These are phyloP conservation scores for Psilocybe tampanensis DNA, from an alignment of 768 basidiomycete species.

Conservation along the genomic window DNA sequence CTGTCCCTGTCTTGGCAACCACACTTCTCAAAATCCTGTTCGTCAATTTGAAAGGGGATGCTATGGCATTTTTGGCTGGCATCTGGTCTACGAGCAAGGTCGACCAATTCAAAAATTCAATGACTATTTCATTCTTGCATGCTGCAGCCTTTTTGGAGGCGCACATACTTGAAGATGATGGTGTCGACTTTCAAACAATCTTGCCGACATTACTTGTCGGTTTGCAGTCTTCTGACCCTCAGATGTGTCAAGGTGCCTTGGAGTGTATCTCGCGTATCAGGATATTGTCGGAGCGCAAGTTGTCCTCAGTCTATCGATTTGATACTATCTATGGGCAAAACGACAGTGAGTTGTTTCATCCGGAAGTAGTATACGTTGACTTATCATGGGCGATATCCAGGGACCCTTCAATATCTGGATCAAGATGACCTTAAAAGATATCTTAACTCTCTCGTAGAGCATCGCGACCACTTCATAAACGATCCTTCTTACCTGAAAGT, in stretches of 20 bases:
- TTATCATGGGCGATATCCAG: slow-evolving; percentile 14
- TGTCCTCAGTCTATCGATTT: slow-evolving; percentile 66
- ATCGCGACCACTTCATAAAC: slow-evolving; percentile 57
- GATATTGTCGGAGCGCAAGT: slow-evolving; percentile 41
- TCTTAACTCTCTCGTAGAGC: slow-evolving; percentile 48
- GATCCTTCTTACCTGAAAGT: slow-evolving; percentile 59
- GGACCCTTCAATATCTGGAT: slow-evolving; percentile 69
- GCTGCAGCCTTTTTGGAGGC: slow-evolving; percentile 82
- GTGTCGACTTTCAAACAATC: slow-evolving; percentile 80
- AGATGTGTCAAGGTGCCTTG: slow-evolving; percentile 52
- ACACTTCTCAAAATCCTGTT: slow-evolving; percentile 68
- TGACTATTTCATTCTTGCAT: slow-evolving; percentile 68
- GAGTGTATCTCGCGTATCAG: slow-evolving; percentile 56
- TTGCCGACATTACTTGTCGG: slow-evolving; percentile 70
- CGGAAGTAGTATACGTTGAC: slow-evolving; percentile 4
- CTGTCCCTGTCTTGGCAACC: slow-evolving; percentile 51
- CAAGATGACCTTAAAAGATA: slow-evolving; percentile 65
- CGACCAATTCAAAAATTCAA: slow-evolving; percentile 33
- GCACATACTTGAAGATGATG: slow-evolving; percentile 50
- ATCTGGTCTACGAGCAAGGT: slow-evolving; percentile 49
- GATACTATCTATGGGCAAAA: slow-evolving; percentile 71
- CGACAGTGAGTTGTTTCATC: slow-evolving; percentile 45
- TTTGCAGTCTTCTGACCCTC: slow-evolving; percentile 45
- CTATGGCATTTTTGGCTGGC: slow-evolving; percentile 81
- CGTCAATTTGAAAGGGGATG: slow-evolving; percentile 63